Evolutionary conservation across 495 filamentous ascomycete species (phyloP).

Genomic region (Talaromyces liani): DNA sequence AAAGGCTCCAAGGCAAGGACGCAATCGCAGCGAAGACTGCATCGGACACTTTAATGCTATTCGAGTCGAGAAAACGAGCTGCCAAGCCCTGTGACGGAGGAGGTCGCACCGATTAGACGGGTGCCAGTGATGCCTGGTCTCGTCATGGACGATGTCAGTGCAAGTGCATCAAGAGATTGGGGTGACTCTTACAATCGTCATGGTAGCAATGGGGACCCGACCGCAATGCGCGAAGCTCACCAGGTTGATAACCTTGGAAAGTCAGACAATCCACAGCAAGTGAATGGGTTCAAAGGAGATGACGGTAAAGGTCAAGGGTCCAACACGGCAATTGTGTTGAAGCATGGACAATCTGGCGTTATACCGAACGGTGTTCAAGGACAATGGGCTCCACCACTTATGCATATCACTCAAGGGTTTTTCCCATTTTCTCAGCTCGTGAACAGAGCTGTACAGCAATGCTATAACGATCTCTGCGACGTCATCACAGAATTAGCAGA

Average conservation of each 20-base stretch:
- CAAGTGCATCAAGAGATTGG: constrained; percentile 22
- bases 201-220: constrained; percentile 16
- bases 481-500: constrained; percentile 63
- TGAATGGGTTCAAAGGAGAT: constrained; percentile 20
- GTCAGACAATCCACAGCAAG: constrained; percentile 22
- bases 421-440: constrained; percentile 63
- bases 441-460: constrained; percentile 70
- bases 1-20: background rate
- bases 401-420: constrained; percentile 71
- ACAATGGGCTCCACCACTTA: constrained; percentile 64
- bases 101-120: constrained; percentile 3
- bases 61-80: background rate
- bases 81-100: background rate
- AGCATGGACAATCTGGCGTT: background rate
- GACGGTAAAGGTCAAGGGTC: background rate
- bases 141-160: constrained; percentile 36
- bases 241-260: constrained; percentile 12
- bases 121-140: constrained; percentile 38
- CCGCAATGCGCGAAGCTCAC: constrained; percentile 9
- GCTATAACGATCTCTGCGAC: constrained; percentile 66
- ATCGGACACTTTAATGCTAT: background rate
- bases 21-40: background rate
- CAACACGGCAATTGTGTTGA: background rate
- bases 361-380: background rate
- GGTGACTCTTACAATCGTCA: constrained; percentile 17